Percentiles rank a stretch among this genome's conserved stretches.
Conservation (phyloP, 1,284 basidiomycete species). For the Malassezia brasiliensis region DNA sequence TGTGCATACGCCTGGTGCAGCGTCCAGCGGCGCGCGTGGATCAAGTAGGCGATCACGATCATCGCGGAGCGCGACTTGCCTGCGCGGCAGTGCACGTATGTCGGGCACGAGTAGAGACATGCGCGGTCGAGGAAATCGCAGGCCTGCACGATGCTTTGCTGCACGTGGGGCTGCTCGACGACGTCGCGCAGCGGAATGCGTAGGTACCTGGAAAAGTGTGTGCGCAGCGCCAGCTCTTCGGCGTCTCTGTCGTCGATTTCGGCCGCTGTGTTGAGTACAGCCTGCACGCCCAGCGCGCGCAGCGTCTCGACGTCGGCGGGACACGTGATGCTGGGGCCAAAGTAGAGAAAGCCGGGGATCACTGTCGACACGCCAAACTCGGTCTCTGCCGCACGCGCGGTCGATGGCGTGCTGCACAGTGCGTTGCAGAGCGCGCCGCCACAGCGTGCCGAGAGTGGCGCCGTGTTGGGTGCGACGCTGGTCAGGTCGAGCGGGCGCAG, state of each 20-base stretch:
- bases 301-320: constrained; percentile 66
- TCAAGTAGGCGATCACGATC: constrained; percentile 90
- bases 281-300: constrained; percentile 64
- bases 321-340: constrained; percentile 75
- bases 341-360: constrained; percentile 75
- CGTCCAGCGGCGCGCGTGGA: constrained; percentile 91
- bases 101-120: constrained; percentile 70
- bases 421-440: neutral
- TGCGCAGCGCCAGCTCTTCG: constrained; percentile 13
- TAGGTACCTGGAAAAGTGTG: constrained; percentile 65
- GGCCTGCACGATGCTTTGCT: constrained; percentile 68
- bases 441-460: neutral
- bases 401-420: neutral
- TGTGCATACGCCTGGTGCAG: constrained; percentile 79
- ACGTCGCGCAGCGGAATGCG: constrained; percentile 86
- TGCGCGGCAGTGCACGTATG: constrained; percentile 92
- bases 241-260: constrained; percentile 52
- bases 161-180: constrained; percentile 83
- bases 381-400: neutral
- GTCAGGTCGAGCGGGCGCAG: neutral
- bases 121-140: constrained; percentile 84
- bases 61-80: constrained; percentile 94
- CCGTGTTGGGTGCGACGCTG: neutral
- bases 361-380: constrained; percentile 52
- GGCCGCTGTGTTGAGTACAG: constrained; percentile 79